Base-by-base conservation (phyloP, 345 rosid species). In the Cardamine occulta region DNA sequence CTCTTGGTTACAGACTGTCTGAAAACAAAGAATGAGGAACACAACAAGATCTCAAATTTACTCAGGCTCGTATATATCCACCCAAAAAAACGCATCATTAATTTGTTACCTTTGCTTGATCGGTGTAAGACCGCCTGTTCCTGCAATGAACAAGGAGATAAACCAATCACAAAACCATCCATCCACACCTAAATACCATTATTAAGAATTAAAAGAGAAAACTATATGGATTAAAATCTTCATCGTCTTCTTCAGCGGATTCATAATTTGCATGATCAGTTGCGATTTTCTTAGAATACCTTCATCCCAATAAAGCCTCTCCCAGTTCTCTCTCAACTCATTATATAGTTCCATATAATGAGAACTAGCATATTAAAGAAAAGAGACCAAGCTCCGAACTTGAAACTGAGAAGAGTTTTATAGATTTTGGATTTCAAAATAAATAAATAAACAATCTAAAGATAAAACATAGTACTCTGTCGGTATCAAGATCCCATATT, bases 241-340 rank as follows among this genome's bases (percentile, higher is more conserved):
- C 83, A 74, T 94, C 95, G 42, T 91, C 98, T 68, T 91, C 98
- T 68, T 90, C 97, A 17, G 96, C 93, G 34, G 99, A 92, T 64
- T 95, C 97, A 28, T 92, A 92, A 45, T 95, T 95, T 0, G 99
- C 99, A 80, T 92, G 97, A 79, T 90, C 97, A 64, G 75, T 85
- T 9, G 97, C 99, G 18, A 95, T 72, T 63, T 92, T 95, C 80
- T 90, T 95, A 0, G 97, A 95, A 85, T 86, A 90, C n/a, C 99
- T 97, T 92, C 99, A 61, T 95, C 99, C 99, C 99, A 92, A 63
- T 92, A 95, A 51, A 92, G 78, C 81, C 99, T 86, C 83, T 95
- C 99, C 99, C 97, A 92, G 67, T 92, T 95, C 81, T 95, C 99
- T 77, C 97, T 86, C 24, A 92, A 86, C 78, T 95, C 99, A 32